Base-by-base conservation (phyloP, 805 yeast genomes). In the Starmerella apis region DNA sequence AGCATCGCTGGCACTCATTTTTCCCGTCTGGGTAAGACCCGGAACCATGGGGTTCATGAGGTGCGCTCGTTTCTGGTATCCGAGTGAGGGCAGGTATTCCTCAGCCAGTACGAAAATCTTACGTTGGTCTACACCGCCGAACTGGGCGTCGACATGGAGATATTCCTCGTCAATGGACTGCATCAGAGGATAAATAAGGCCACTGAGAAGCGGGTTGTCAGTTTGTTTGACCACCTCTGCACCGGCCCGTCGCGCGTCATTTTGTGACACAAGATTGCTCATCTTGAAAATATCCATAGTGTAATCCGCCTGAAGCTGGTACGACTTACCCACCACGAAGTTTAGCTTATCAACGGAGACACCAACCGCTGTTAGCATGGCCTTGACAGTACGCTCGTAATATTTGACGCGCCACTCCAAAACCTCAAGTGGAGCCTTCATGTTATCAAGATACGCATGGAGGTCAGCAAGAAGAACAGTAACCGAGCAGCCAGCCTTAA, bases 21-120 rank as follows among this genome's bases (percentile, higher is more conserved):
- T 92, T 62, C 74, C 98, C 61, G 97, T 96, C 70, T 88, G 96
- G 28, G 83, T 80, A 61, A 92, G 77, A 48, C 98, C 97, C 45
- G 98, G 98, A 43, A 94, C 96, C 97, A 92, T 90, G 49, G 87
- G 90, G 72, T 92, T 92, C 99, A 92, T 92, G 65, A 92, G 74
- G 71, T 92, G 99, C 27, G 94, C 98, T 67, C 99, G 82, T 75
- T 92, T 92, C 71, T 84, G 86, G 81, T 90, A 92, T 37, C 96
- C 96, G 50, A 92, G 62, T 46, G 78, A 64, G 38, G 81, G 88
- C 65, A 92, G 77, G 69, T 84, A 82, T 71, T 92, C 98, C 68
- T 92, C 98, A 8, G 98, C 97, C 48, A 92, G 75, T 24, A 87
- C 96, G 60, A 92, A 92, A 63, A 92, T 92, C 72, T 92, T 92